These are phyloP conservation scores for Pyrenochaeta sp. DNA, from an alignment of 2,329 filamentous ascomycete species.

Conservation along the genomic window DNA sequence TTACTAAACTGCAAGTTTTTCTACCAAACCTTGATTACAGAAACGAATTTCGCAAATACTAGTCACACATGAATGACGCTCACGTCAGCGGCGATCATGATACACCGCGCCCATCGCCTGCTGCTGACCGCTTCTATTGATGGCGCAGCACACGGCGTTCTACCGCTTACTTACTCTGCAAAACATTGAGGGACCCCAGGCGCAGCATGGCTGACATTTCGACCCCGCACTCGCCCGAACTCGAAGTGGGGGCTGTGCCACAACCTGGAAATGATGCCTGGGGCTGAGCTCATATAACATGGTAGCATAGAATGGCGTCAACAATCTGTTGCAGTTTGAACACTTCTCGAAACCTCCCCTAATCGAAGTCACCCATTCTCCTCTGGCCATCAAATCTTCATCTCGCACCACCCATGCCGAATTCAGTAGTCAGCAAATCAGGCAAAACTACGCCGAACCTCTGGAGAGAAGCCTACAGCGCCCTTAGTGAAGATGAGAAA, in stretches of 20 bases:
- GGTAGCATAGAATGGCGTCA: neutral
- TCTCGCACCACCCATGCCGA: constrained; percentile 5
- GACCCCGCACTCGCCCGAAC: neutral
- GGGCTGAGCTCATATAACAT: neutral
- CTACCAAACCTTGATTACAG: no score
- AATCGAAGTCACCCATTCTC: neutral
- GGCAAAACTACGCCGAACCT: constrained; percentile 13
- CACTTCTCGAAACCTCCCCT: no score
- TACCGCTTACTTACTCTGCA: no score
- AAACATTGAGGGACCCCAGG: no score
- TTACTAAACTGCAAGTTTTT: no score
- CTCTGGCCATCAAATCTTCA: neutral
- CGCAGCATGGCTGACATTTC: neutral
- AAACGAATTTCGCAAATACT: no score
- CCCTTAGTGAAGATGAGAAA: constrained; percentile 14
- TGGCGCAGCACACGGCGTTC: no score
- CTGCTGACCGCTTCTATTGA: no score
- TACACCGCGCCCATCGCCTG: no score
- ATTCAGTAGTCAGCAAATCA: neutral
- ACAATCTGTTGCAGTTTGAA: neutral
- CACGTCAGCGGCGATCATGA: no score
- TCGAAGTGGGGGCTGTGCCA: constrained; percentile 5
- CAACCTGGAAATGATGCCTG: constrained; percentile 1
- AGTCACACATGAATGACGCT: no score
- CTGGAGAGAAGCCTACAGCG: constrained; percentile 27